Conservation (phyloP, 495 filamentous ascomycete genomes). For the Aspergillus homomorphus region DNA sequence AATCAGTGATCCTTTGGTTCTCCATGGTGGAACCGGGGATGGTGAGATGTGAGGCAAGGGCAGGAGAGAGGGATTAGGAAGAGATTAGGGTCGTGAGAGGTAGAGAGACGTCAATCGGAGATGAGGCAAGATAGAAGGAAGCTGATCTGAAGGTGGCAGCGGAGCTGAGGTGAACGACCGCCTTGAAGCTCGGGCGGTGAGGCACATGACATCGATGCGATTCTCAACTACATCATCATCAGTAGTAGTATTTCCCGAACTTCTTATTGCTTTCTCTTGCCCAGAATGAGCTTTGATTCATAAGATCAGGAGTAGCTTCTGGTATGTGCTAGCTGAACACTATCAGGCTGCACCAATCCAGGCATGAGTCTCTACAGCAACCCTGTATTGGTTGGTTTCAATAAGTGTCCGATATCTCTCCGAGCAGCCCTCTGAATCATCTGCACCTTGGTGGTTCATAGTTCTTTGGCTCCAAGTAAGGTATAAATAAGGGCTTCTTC, state of each 20-base stretch:
- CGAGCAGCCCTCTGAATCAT: constrained; percentile 10
- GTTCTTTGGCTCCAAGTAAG: neutral
- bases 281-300: neutral
- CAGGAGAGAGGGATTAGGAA: neutral
- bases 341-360: neutral
- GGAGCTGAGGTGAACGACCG: constrained; percentile 10
- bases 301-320: neutral
- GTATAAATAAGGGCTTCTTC: constrained; percentile 1
- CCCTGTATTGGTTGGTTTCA: neutral
- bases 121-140: constrained; percentile 12
- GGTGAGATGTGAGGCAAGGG: constrained; percentile 8
- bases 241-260: no score
- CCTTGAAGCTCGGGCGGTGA: constrained; percentile 20
- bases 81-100: constrained; percentile 6
- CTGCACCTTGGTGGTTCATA: neutral
- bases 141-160: constrained; percentile 16
- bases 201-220: constrained; percentile 11
- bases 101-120: neutral
- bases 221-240: neutral
- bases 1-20: constrained; percentile 83
- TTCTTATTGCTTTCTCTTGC: neutral
- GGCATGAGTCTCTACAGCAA: neutral
- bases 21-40: constrained; percentile 55
- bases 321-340: neutral
- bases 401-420: constrained; percentile 36